Conservation (phyloP, 179 eudicot species). For the Gypsophila paniculata region DNA sequence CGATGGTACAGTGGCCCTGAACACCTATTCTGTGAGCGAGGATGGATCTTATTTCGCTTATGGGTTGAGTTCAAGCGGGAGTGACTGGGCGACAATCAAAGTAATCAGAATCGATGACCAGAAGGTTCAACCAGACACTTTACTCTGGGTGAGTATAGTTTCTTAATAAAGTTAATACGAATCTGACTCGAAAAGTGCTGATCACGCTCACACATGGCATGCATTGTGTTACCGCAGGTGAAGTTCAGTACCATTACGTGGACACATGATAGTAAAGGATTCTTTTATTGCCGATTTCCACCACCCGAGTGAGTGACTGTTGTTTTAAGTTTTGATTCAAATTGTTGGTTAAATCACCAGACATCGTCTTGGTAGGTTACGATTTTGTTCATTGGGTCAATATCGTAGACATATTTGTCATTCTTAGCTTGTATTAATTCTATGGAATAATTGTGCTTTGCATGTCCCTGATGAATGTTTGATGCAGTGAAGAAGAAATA, state of each 20-base stretch:
- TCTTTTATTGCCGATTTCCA: conserved; percentile 83
- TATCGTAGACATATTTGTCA: background rate
- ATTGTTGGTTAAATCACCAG: background rate
- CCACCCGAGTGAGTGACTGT: conserved; percentile 67
- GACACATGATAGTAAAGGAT: conserved; percentile 95
- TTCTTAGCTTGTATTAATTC: background rate
- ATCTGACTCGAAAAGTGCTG: background rate
- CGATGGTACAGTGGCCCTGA: conserved; percentile 89
- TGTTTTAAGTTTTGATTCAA: background rate
- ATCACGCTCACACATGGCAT: background rate
- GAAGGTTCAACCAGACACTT: conserved; percentile 56
- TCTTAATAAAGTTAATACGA: background rate
- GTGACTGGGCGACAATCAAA: conserved; percentile 93
- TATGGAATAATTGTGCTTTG: background rate
- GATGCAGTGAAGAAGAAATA: conserved; percentile 33
- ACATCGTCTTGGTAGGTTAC: background rate
- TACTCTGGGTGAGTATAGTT: conserved; percentile 67
- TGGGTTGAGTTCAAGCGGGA: conserved; percentile 81
- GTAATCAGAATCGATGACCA: conserved; percentile 71
- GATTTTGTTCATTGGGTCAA: background rate
- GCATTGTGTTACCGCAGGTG: conserved; percentile 51
- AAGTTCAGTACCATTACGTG: conserved; percentile 77
- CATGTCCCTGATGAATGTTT: conserved; percentile 8
- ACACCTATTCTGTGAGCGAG: conserved; percentile 58
- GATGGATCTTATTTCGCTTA: conserved; percentile 86